These are phyloP conservation scores for Ocimum tenuiflorum DNA, from an alignment of 257 asterid genomes.

Conservation along the genomic window DNA sequence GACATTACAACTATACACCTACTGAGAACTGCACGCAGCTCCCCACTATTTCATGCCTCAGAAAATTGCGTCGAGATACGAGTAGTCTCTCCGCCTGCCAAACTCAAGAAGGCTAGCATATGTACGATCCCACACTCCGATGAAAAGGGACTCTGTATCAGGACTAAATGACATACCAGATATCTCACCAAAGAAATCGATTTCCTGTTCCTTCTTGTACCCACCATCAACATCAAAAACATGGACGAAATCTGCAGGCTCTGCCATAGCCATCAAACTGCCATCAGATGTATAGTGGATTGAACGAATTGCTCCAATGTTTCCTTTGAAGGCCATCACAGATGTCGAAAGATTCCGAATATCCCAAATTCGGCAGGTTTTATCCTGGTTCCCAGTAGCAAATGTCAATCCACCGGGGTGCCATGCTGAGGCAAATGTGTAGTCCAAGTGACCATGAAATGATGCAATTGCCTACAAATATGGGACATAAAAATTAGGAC, in stretches of 20 bases:
- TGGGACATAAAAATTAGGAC: not conserved
- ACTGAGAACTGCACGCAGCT: not conserved
- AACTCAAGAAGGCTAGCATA: slow-evolving; percentile 88
- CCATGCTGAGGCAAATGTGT: slow-evolving; percentile 94
- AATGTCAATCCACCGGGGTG: slow-evolving; percentile 75
- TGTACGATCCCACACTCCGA: slow-evolving; percentile 92
- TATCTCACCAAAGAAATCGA: slow-evolving; percentile 93
- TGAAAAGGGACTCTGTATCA: slow-evolving; percentile 71
- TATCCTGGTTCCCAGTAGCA: slow-evolving; percentile 96
- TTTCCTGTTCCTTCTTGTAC: slow-evolving; percentile 71
- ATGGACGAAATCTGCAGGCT: slow-evolving; percentile 93
- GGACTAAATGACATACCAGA: slow-evolving; percentile 92
- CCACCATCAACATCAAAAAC: slow-evolving; percentile 66
- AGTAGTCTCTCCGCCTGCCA: slow-evolving; percentile 57
- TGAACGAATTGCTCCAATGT: slow-evolving; percentile 84
- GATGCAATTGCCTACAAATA: slow-evolving; percentile 45
- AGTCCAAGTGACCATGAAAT: slow-evolving; percentile 70
- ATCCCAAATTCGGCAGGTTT: slow-evolving; percentile 88
- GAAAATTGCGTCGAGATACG: slow-evolving; percentile 53
- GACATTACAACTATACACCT: slow-evolving; percentile 26
- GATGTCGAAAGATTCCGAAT: slow-evolving; percentile 59
- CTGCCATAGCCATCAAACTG: slow-evolving; percentile 92
- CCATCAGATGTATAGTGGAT: slow-evolving; percentile 86
- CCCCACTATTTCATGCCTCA: slow-evolving; percentile 18
- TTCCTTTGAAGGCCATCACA: slow-evolving; percentile 59